Conservation (phyloP, 2,329 filamentous ascomycete genomes). For the Cryphonectria radicalis region DNA sequence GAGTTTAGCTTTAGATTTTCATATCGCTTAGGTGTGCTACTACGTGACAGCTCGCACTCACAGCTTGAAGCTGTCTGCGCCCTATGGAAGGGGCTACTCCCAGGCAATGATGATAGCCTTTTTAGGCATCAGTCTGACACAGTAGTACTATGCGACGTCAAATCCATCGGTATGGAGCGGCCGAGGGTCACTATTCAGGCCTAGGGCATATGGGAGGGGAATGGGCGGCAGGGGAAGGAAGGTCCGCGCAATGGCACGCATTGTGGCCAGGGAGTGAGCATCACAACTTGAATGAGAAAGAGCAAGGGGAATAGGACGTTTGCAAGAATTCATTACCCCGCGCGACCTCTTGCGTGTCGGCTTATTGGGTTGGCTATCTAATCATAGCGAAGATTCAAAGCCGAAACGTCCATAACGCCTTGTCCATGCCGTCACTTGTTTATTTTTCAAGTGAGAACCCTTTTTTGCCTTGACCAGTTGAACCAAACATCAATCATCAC, state of each 20-base stretch:
- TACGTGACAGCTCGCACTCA: not conserved
- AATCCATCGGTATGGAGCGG: not conserved
- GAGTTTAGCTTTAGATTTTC: no score
- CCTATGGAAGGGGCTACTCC: not conserved
- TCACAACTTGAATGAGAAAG: not conserved
- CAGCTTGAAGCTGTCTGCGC: not conserved
- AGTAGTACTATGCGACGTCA: not conserved
- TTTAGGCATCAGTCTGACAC: not conserved
- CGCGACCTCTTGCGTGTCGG: constrained; percentile 24
- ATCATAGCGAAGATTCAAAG: constrained; percentile 29
- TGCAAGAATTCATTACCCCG: constrained; percentile 31
- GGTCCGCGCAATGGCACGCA: not conserved
- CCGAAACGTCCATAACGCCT: constrained; percentile 31
- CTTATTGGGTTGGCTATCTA: constrained; percentile 28
- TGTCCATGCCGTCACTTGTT: constrained; percentile 31
- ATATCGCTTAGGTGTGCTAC: not conserved
- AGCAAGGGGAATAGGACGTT: constrained; percentile 28
- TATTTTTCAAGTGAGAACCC: constrained; percentile 23
- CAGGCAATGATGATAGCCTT: not conserved
- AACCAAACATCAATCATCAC: constrained; percentile 28
- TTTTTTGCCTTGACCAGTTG: constrained; percentile 26
- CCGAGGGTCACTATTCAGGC: not conserved
- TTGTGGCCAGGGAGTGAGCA: not conserved
- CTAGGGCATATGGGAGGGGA: not conserved
- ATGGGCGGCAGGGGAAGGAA: not conserved